Base-by-base conservation (phyloP, 2,329 filamentous ascomycete species). In the Hirsutella minnesotensis region DNA sequence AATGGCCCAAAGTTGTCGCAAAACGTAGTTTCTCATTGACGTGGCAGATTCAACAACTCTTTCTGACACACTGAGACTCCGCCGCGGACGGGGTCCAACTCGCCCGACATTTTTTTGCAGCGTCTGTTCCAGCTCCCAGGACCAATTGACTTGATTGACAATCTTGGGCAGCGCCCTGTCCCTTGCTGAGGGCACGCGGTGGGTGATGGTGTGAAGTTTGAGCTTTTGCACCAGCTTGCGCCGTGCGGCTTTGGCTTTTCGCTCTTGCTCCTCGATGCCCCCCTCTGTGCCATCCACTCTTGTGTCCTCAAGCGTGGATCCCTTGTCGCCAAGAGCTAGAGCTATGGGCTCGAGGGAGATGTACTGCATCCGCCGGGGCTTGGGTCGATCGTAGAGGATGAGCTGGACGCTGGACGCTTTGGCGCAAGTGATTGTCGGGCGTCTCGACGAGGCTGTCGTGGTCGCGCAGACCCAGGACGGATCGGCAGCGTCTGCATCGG, bases 91-190 rank as follows among this genome's bases (percentile, higher is more conserved):
- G 31, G 83, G 78, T 1, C 88, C 85, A 39, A 98, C 79, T 31
- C 90, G 71, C n/a, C 81, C 79, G 36, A 88, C 84, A 54, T 96
- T 98, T 57, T 84, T 90, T 53, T 95, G 87, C 51, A 98, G 69
- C 33, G 95, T 69, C 51, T 80, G 74, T 48, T 92, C 83, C 44
- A 98, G 72, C 61, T 98, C 94, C 67, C 82, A 88, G 0, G 89
- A 87, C 72, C 92, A 98, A 56, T 98, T 98, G 59, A 96, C 83
- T 64, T 96, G 90, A 53, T 89, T 87, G 51, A 95, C 76, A 45
- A 96, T 89, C 44, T 78, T 79, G 4, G 82, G 75, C 24, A 98
- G 68, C 1, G 85, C 83, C 47, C 79, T 75, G 59, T 98, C 92
- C 54, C 95, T 90, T 46, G 81, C 76, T 1, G 90, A 92, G 3